phyloP scores from a whole-genome alignment of 345 rosid genomes.

The Rubroshorea leprosula region DNA sequence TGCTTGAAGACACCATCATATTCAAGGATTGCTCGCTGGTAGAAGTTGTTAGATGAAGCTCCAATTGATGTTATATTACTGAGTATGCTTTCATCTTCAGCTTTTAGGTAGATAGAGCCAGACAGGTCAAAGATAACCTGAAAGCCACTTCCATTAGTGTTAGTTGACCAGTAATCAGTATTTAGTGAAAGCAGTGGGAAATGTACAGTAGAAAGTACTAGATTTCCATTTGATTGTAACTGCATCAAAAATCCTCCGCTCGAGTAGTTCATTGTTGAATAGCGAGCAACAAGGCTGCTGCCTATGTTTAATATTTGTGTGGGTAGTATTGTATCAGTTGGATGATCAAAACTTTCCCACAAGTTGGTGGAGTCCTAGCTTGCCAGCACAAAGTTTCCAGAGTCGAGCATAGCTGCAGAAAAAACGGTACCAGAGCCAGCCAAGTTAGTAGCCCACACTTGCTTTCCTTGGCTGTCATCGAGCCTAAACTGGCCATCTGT shows the following conservation, averaged over 20 bases:
- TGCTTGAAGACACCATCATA: slow-evolving; percentile 26
- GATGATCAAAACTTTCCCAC: too few relatives aligned
- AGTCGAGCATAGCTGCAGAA: too few relatives aligned
- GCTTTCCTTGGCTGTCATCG: too few relatives aligned
- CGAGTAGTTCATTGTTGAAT: slow-evolving; percentile 25
- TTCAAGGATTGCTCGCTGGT: slow-evolving; percentile 20
- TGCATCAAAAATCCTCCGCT: slow-evolving; percentile 35
- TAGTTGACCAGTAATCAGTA: slow-evolving; percentile 26
- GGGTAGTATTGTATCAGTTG: too few relatives aligned
- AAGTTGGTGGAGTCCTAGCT: too few relatives aligned
- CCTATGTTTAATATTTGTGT: slow-evolving; percentile 28
- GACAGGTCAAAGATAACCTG: slow-evolving; percentile 39
- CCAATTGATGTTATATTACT: not conserved
- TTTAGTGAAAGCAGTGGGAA: slow-evolving; percentile 13
- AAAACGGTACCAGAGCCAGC: too few relatives aligned
- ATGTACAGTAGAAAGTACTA: slow-evolving; percentile 22
- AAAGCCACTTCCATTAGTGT: slow-evolving; percentile 9
- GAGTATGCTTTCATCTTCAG: slow-evolving; percentile 20
- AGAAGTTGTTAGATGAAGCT: slow-evolving; percentile 17
- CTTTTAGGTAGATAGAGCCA: slow-evolving; percentile 35
- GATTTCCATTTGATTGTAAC: slow-evolving; percentile 31
- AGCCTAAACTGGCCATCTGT: too few relatives aligned
- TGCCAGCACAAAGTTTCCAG: too few relatives aligned
- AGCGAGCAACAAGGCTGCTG: slow-evolving; percentile 21
- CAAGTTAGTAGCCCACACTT: too few relatives aligned